phyloP scores from a whole-genome alignment of 164 flowering plant genomes.

The Buxus sempervirens region DNA sequence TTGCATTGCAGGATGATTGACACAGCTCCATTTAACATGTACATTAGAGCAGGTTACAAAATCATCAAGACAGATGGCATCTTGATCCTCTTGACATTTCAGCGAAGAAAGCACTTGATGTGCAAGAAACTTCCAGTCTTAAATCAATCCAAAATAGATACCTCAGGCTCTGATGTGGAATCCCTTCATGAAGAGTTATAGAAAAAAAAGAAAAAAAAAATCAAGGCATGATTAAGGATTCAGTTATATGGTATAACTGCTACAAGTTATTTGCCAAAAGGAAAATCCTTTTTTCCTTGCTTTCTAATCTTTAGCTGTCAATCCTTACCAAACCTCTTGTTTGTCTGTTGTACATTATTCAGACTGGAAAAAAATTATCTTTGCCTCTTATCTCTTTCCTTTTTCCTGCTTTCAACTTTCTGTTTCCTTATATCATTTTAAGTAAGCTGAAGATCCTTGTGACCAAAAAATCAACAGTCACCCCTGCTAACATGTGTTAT shows the following conservation, averaged over 20 bases:
- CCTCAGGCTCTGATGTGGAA: slow-evolving; percentile 21
- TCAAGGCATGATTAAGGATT: slow-evolving; percentile 2
- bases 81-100: slow-evolving; percentile 59
- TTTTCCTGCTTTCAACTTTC: background rate
- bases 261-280: background rate
- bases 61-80: slow-evolving; percentile 68
- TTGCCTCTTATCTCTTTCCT: background rate
- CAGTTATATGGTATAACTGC: slow-evolving; percentile 10
- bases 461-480: no score
- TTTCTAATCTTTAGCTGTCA: background rate
- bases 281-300: background rate
- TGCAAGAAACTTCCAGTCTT: slow-evolving; percentile 54
- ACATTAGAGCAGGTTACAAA: slow-evolving; percentile 74
- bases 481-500: no score
- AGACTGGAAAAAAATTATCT: no score
- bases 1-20: slow-evolving; percentile 93
- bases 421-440: background rate
- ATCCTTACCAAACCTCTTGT: background rate
- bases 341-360: background rate
- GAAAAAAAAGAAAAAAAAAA: no score
- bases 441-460: no score
- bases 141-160: slow-evolving; percentile 24
- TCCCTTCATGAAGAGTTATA: slow-evolving; percentile 15
- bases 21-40: slow-evolving; percentile 77
- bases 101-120: slow-evolving; percentile 94